Evolutionary conservation across 2,329 filamentous ascomycete species (phyloP).

Genomic region (Aureobasidium musti): DNA sequence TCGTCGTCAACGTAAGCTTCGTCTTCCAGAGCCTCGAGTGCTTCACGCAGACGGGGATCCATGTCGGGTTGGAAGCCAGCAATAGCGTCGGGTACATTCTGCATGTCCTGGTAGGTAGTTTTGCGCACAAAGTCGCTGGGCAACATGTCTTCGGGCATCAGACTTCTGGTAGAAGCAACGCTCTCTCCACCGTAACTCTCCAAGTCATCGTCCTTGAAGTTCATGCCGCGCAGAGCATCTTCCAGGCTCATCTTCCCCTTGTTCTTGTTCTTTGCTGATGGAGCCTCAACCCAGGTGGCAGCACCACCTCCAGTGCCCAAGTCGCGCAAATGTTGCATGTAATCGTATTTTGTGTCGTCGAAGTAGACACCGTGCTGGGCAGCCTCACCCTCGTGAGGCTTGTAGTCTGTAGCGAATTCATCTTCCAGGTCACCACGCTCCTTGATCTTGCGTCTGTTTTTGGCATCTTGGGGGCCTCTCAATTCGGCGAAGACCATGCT

Average conservation of each 20-base stretch:
- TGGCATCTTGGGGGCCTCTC: constrained; percentile 34
- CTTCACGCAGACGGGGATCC: constrained; percentile 89
- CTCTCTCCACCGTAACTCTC: constrained; percentile 49
- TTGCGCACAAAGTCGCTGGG: constrained; percentile 77
- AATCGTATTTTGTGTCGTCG: constrained; percentile 95
- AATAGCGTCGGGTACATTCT: constrained; percentile 87
- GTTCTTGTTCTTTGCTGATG: constrained; percentile 64
- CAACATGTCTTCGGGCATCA: constrained; percentile 73
- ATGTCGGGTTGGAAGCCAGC: constrained; percentile 96
- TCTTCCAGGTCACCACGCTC: constrained; percentile 71
- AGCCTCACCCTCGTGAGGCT: constrained; percentile 92
- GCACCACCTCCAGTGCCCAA: constrained; percentile 65
- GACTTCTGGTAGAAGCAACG: constrained; percentile 37
- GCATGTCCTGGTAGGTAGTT: constrained; percentile 85
- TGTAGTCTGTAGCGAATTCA: constrained; percentile 69
- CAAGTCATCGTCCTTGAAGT: constrained; percentile 48
- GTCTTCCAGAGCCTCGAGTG: constrained; percentile 89
- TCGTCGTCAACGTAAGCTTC: constrained; percentile 89
- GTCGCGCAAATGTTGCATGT: constrained; percentile 98
- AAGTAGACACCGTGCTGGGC: constrained; percentile 92
- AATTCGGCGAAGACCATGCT: constrained; percentile 83
- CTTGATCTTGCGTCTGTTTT: constrained; percentile 39
- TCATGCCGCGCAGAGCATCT: constrained; percentile 70
- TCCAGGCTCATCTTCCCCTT: constrained; percentile 76
- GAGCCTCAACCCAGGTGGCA: constrained; percentile 77